A percentile compares a stretch with the other conserved stretches of the same genome.
These are phyloP conservation scores for Colletotrichum viniferum DNA, from an alignment of 2,329 filamentous ascomycete species.

Conservation along the genomic window DNA sequence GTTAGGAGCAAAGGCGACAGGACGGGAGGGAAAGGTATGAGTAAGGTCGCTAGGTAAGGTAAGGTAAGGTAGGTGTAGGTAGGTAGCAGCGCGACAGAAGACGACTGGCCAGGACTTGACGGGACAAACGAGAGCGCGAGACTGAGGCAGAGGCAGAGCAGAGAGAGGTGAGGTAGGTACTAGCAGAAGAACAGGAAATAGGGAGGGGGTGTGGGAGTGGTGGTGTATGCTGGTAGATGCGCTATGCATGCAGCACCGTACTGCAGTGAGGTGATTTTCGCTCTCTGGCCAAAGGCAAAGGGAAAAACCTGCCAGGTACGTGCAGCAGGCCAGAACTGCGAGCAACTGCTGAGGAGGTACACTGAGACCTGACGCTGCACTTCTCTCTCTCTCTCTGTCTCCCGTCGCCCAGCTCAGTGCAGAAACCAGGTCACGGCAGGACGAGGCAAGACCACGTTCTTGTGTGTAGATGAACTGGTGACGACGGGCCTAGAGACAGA, in stretches of 20 bases:
- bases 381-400: neutral
- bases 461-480: conserved; percentile 2
- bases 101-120: neutral
- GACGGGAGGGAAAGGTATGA: neutral
- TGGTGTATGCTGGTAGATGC: conserved; percentile 14
- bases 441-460: conserved; percentile 2
- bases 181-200: neutral
- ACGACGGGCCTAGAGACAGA: conserved; percentile 16
- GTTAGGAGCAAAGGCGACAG: neutral
- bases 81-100: neutral
- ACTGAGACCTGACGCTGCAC: neutral
- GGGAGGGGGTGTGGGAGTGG: conserved; percentile 16
- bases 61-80: neutral
- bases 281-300: neutral
- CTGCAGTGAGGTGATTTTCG: conserved; percentile 21
- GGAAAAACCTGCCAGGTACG: conserved; percentile 22
- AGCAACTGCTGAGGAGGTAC: neutral
- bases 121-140: neutral
- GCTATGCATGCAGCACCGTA: conserved; percentile 20
- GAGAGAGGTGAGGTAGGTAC: neutral
- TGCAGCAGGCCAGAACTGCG: neutral
- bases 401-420: neutral
- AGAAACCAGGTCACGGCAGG: neutral
- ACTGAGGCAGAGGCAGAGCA: conserved; percentile 22
- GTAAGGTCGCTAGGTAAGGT: neutral